Base-by-base conservation (phyloP, 2,329 filamentous ascomycete genomes). In the Ophiostoma montium region DNA sequence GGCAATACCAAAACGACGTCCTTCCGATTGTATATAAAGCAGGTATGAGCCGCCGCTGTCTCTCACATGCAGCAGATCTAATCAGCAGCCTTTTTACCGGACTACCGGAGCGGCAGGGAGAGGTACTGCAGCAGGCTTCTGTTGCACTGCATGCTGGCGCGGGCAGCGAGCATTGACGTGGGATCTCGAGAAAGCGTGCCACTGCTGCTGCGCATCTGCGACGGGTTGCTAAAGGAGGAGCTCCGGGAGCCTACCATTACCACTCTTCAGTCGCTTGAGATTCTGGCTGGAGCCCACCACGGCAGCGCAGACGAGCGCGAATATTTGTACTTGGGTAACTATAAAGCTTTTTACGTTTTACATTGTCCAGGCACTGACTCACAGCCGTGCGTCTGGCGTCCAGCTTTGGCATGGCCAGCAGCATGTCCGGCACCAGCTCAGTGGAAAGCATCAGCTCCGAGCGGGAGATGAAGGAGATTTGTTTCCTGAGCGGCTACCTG, bases 101-200 rank as follows among this genome's bases (percentile, higher is more conserved):
- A 53, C 13, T 50, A 48, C 12, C 32, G n/a, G 27, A 50, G 33
- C 9, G 48, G 48, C 12, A 35, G 46, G 41, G 48, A 48, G 16
- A 36, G 36, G 6, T 50, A 50, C 35, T 50, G 51, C 45, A 53
- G 48, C 41, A 48, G 42, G 19, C 46, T 53, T 3, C 35, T 53
- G 3, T 46, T 53, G 6, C 41, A 48, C 31, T 53, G 48, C 35
- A 50, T 53, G 9, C 21, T 53, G 12, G 35, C 48, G 1, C 39
- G 48, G 1, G 51, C 41, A 5, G 51, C 51, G 1, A 35, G 38
- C 11, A 48, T 46, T 48, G 23, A 46, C 48, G 5, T 18, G 19
- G 10, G 33, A 16, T 18, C 35, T 3, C 35, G 16, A 19, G 35
- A 5, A 19, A 10, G 16, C 19, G 35, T 19, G 18, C 35, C 35